Conservation (phyloP, 768 basidiomycete genomes). For the Boletus sp. region DNA sequence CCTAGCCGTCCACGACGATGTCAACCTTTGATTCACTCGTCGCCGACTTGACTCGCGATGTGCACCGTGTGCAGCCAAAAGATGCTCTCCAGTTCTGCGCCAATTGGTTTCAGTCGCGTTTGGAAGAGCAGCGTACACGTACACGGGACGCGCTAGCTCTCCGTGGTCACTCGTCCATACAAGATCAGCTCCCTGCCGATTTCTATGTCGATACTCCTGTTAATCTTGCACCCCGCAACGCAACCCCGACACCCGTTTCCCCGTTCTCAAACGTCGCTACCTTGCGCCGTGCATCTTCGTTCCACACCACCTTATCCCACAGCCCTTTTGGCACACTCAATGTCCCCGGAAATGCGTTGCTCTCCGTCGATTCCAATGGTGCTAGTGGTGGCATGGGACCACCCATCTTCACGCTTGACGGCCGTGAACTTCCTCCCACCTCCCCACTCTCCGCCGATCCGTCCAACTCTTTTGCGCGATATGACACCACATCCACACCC, state of each 20-base stretch:
- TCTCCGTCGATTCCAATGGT: constrained; percentile 44
- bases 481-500: constrained; percentile 43
- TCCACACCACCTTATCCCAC: constrained; percentile 47
- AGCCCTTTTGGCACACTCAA: constrained; percentile 79
- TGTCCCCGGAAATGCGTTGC: constrained; percentile 75
- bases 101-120: constrained; percentile 88
- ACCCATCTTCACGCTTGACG: constrained; percentile 58
- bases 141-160: constrained; percentile 58
- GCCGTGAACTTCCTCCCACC: constrained; percentile 57
- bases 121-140: constrained; percentile 80
- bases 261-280: constrained; percentile 50
- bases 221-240: constrained; percentile 26
- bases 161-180: constrained; percentile 46
- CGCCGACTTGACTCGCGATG: constrained; percentile 82
- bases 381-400: constrained; percentile 34
- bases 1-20: constrained; percentile 26
- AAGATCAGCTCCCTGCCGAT: constrained; percentile 52
- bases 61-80: constrained; percentile 78
- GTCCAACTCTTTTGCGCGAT: constrained; percentile 47
- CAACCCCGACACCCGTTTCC: constrained; percentile 44
- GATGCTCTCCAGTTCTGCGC: constrained; percentile 92
- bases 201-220: constrained; percentile 55
- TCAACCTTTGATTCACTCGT: constrained; percentile 84
- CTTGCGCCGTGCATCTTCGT: constrained; percentile 50
- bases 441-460: constrained; percentile 52